These are phyloP conservation scores for Sporormia fimetaria DNA, from an alignment of 495 filamentous ascomycete genomes.

Conservation along the genomic window DNA sequence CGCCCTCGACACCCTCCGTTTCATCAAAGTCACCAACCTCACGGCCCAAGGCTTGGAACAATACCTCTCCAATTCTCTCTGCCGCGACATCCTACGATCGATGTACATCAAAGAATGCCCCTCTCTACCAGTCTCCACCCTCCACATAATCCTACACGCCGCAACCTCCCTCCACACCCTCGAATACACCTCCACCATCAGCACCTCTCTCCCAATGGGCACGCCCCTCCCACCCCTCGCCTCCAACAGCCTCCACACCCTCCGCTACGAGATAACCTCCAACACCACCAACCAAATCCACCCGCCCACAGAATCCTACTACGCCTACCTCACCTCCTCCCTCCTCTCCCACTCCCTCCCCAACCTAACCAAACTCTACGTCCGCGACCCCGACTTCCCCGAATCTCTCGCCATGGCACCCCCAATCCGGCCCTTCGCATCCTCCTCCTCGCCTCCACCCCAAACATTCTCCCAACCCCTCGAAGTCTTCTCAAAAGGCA, in stretches of 20 bases:
- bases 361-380: constrained; percentile 63
- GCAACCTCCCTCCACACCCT: constrained; percentile 53
- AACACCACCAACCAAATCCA: constrained; percentile 43
- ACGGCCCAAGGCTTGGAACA: constrained; percentile 55
- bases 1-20: constrained; percentile 52
- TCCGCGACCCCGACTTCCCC: constrained; percentile 70
- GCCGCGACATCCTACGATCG: constrained; percentile 42
- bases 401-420: constrained; percentile 59
- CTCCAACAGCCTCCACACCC: constrained; percentile 51
- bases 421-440: constrained; percentile 42
- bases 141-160: constrained; percentile 52
- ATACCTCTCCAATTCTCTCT: constrained; percentile 46
- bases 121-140: constrained; percentile 49
- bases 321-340: constrained; percentile 72
- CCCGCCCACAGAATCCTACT: constrained; percentile 58
- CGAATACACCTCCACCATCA: constrained; percentile 53
- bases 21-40: constrained; percentile 56
- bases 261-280: constrained; percentile 75
- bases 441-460: constrained; percentile 29
- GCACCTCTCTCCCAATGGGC: constrained; percentile 51
- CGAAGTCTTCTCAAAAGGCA: constrained; percentile 74
- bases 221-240: constrained; percentile 51
- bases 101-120: constrained; percentile 50
- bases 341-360: constrained; percentile 66
- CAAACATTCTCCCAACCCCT: constrained; percentile 50